phyloP scores from a whole-genome alignment of 352 stramenopile genomes.

The Phytophthora citrophthora region DNA sequence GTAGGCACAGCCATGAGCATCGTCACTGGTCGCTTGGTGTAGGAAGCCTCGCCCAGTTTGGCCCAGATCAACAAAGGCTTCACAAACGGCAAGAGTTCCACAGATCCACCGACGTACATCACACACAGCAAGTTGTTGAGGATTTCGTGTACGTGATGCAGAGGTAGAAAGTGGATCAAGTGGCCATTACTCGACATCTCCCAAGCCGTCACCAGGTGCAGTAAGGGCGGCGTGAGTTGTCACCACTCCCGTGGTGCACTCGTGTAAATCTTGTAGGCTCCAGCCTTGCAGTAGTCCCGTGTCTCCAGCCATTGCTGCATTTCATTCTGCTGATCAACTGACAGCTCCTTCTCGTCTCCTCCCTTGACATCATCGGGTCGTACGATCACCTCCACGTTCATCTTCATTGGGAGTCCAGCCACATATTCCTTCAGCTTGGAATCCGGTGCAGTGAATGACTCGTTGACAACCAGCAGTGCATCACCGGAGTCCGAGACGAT shows the following conservation, averaged over 20 bases:
- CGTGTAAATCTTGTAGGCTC: slow-evolving; percentile 82
- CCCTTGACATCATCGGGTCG: slow-evolving; percentile 26
- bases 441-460: slow-evolving; percentile 34
- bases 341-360: slow-evolving; percentile 11
- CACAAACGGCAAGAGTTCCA: too few relatives aligned
- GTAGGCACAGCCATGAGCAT: too few relatives aligned
- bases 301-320: slow-evolving; percentile 47
- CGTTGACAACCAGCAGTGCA: slow-evolving; percentile 54
- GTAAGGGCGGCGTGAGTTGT: slow-evolving; percentile 73
- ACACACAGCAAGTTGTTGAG: slow-evolving; percentile 94
- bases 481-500: too few relatives aligned
- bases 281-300: slow-evolving; percentile 22
- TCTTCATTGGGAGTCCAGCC: slow-evolving; percentile 11
- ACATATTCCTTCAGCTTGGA: slow-evolving; percentile 39
- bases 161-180: slow-evolving; percentile 89
- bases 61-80: too few relatives aligned
- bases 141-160: slow-evolving; percentile 92
- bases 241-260: slow-evolving; percentile 86
- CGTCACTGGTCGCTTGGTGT: too few relatives aligned
- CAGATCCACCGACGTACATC: too few relatives aligned
- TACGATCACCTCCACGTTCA: slow-evolving; percentile 34
- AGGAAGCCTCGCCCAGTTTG: too few relatives aligned
- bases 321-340: slow-evolving; percentile 16
- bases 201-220: slow-evolving; percentile 84
- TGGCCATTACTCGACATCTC: slow-evolving; percentile 76